Conservation (phyloP, 768 basidiomycete species). For the Phylloporus rhodoxanthus region DNA sequence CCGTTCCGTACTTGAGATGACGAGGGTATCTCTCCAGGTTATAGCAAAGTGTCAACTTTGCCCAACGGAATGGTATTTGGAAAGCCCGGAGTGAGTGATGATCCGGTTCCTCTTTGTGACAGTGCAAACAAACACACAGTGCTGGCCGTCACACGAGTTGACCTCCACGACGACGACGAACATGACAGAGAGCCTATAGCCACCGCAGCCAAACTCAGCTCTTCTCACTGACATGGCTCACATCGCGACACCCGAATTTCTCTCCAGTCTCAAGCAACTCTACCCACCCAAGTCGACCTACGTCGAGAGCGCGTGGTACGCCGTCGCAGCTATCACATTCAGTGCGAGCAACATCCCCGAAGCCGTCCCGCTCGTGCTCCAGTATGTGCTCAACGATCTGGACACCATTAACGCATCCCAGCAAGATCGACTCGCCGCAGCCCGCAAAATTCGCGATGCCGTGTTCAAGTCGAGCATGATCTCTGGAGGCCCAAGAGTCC, state of each 20-base stretch:
- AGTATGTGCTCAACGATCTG: conserved; percentile 43
- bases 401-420: conserved; percentile 24
- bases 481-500: conserved; percentile 54
- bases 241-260: conserved; percentile 38
- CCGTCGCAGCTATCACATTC: conserved; percentile 52
- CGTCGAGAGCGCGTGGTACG: conserved; percentile 51
- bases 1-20: neutral
- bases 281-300: conserved; percentile 34
- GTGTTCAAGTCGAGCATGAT: conserved; percentile 57
- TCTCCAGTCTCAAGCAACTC: conserved; percentile 39
- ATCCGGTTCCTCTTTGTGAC: neutral
- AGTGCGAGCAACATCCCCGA: conserved; percentile 55
- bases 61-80: neutral
- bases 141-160: neutral
- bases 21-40: neutral
- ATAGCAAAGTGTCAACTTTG: neutral
- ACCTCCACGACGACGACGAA: neutral
- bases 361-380: conserved; percentile 50
- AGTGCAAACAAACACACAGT: neutral
- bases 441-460: conserved; percentile 54
- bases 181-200: neutral
- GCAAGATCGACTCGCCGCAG: conserved; percentile 38
- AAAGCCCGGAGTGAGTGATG: neutral
- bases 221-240: conserved; percentile 7
- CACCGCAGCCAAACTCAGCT: neutral